phyloP scores from a whole-genome alignment of 768 basidiomycete species.

The Suillus cothurnatus region DNA sequence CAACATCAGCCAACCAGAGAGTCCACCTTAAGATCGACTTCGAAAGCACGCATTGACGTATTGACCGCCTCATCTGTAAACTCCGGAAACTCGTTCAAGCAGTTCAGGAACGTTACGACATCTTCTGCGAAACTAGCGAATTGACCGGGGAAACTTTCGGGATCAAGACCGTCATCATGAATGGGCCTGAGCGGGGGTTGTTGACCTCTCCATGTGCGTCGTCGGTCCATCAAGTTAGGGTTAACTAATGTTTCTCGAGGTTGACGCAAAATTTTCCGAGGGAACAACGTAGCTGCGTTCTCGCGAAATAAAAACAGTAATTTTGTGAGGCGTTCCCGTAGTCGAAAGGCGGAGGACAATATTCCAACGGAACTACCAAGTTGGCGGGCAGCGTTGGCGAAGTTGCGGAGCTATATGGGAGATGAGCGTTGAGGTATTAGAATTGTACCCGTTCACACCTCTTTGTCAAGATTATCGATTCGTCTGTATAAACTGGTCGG shows the following conservation, averaged over 20 bases:
- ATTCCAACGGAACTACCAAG: constrained; percentile 59
- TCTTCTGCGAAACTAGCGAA: constrained; percentile 49
- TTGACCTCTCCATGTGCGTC: constrained; percentile 34
- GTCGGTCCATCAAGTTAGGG: constrained; percentile 36
- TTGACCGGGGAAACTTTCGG: constrained; percentile 51
- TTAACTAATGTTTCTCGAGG: constrained; percentile 41
- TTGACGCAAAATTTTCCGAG: constrained; percentile 45
- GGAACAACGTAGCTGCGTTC: constrained; percentile 59
- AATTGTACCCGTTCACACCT: constrained; percentile 31
- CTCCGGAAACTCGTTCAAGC: constrained; percentile 58
- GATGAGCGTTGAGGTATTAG: constrained; percentile 15
- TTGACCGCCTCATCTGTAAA: constrained; percentile 56
- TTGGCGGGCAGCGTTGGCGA: constrained; percentile 57
- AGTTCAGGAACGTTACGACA: constrained; percentile 53
- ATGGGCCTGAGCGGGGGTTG: constrained; percentile 40
- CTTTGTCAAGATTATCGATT: constrained; percentile 49
- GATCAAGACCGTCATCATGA: constrained; percentile 45
- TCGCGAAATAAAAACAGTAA: constrained; percentile 54
- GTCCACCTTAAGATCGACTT: constrained; percentile 52
- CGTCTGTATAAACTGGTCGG: constrained; percentile 34
- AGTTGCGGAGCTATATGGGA: constrained; percentile 47
- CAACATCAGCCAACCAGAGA: neutral
- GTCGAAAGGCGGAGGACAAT: constrained; percentile 52
- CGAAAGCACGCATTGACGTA: constrained; percentile 49
- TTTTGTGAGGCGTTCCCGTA: constrained; percentile 53